Conservation (phyloP, 345 rosid species). For the Moricandia arvensis region DNA sequence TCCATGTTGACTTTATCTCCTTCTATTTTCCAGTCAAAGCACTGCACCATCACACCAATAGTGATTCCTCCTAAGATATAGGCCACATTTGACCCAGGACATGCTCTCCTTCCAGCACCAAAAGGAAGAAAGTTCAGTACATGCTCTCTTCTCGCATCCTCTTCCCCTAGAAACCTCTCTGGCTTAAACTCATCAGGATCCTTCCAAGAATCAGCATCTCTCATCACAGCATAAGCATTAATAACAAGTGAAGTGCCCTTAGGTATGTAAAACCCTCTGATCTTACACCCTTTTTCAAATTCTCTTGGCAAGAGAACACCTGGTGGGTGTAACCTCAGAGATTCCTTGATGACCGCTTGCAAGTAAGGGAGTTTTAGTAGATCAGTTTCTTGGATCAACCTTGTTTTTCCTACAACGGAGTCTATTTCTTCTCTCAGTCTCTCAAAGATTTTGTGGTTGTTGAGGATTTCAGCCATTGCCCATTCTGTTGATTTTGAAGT, state of each 20-base stretch:
- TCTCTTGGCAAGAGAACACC: background rate
- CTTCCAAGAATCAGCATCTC: background rate
- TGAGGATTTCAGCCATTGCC: slow-evolving; percentile 13
- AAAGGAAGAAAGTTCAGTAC: background rate
- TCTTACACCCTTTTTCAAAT: background rate
- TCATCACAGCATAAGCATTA: background rate
- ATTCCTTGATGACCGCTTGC: slow-evolving; percentile 23
- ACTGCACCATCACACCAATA: background rate
- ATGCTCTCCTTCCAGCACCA: background rate
- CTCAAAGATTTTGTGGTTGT: slow-evolving; percentile 1
- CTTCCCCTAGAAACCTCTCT: background rate
- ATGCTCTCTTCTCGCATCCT: background rate
- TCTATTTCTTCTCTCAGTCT: slow-evolving; percentile 25
- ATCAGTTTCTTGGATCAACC: slow-evolving; percentile 15
- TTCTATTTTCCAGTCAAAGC: background rate
- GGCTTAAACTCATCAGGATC: background rate
- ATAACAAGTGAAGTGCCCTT: background rate
- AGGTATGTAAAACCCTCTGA: slow-evolving; percentile 1
- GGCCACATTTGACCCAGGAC: background rate
- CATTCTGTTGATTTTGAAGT: background rate
- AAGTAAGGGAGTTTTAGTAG: slow-evolving; percentile 13
- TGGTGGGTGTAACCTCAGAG: slow-evolving; percentile 24
- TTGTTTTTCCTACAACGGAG: slow-evolving; percentile 5
- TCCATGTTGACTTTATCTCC: background rate
- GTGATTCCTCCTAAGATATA: background rate